These are phyloP conservation scores for Trichoderma endophyticum DNA, from an alignment of 2,329 filamentous ascomycete species.

Conservation along the genomic window DNA sequence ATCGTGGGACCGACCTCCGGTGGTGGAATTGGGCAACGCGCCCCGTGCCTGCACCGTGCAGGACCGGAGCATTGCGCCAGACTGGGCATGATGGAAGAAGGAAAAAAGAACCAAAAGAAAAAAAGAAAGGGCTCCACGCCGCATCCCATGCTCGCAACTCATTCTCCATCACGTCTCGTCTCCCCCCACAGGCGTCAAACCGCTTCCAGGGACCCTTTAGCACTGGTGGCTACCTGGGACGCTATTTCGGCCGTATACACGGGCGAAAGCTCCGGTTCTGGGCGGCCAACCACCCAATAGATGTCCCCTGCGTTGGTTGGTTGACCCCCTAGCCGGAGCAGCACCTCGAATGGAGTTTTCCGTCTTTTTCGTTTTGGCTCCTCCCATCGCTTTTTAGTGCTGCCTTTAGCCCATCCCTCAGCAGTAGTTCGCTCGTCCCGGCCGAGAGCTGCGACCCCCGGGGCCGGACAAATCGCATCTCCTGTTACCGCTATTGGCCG, in stretches of 20 bases:
- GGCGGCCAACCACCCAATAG: background rate
- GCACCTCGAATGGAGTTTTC: background rate
- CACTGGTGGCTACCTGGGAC: background rate
- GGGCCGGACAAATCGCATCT: slow-evolving; percentile 1
- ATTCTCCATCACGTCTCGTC: background rate
- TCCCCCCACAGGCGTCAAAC: background rate
- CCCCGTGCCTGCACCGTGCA: background rate
- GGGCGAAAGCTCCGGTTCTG: background rate
- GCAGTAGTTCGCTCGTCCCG: background rate
- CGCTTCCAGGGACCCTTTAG: background rate
- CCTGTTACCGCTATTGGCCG: background rate
- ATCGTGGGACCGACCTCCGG: background rate
- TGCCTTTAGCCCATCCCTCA: background rate
- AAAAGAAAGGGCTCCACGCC: background rate
- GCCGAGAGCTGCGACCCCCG: background rate
- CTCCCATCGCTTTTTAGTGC: background rate
- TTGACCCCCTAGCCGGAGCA: background rate
- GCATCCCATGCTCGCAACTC: background rate
- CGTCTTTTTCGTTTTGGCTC: background rate
- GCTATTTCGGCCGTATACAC: background rate
- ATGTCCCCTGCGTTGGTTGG: background rate
- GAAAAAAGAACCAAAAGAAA: background rate
- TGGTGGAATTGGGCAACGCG: background rate
- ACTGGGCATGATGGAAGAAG: background rate
- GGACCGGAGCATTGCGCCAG: background rate